Evolutionary conservation across 768 basidiomycete genomes (phyloP).

Genomic region (Boletellus ananiceps): DNA sequence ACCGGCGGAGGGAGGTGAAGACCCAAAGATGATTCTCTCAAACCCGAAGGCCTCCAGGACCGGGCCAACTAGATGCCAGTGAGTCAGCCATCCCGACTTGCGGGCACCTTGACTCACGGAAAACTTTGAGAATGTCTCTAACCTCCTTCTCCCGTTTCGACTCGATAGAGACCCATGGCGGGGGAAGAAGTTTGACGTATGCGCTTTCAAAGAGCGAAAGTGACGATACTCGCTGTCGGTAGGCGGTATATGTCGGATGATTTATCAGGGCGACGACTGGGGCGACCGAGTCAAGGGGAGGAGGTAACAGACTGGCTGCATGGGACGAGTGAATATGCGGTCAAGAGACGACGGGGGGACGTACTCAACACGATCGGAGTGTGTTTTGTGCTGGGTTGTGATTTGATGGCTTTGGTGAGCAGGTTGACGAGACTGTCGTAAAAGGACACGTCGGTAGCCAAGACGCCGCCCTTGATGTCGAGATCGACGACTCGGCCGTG

Average conservation of each 20-base stretch:
- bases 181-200: conserved; percentile 72
- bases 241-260: conserved; percentile 67
- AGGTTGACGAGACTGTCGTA: conserved; percentile 71
- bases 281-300: conserved; percentile 64
- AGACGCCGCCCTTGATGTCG: conserved; percentile 54
- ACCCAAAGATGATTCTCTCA: conserved; percentile 78
- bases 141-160: conserved; percentile 44
- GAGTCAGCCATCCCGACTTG: not conserved
- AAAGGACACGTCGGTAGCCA: conserved; percentile 41
- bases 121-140: conserved; percentile 76
- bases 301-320: conserved; percentile 75
- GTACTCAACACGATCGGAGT: conserved; percentile 66
- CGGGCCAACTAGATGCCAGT: conserved; percentile 55
- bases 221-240: conserved; percentile 66
- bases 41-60: conserved; percentile 84
- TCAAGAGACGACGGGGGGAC: not conserved
- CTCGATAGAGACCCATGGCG: conserved; percentile 58
- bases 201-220: conserved; percentile 72
- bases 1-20: conserved; percentile 57
- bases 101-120: conserved; percentile 49
- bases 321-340: not conserved
- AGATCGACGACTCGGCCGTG: conserved; percentile 65
- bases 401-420: conserved; percentile 52
- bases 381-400: conserved; percentile 28
- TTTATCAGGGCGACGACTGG: conserved; percentile 79